Base-by-base conservation (phyloP, 2,329 filamentous ascomycete species). In the Aspergillus jensenii region DNA sequence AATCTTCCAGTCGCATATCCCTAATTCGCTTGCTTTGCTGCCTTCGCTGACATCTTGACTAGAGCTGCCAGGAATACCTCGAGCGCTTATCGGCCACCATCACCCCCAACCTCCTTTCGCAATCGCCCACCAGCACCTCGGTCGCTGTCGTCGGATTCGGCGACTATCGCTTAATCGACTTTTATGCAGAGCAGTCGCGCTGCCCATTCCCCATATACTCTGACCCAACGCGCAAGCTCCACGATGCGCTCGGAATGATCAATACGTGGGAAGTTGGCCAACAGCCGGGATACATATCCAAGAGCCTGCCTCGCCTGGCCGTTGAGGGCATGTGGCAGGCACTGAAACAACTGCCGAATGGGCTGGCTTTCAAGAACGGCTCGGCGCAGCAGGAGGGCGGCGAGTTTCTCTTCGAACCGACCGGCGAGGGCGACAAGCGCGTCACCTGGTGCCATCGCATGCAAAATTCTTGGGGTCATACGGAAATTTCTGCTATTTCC, bases 361-460 rank as follows among this genome's bases (percentile, higher is more conserved):
- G 86, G 0, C 75, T 88, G 49, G 84, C 82, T 5, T 76, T 84
- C 59, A 87, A 86, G 70, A 84, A 83, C 19, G 89, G 90, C 3
- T 83, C 90, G 68, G 79, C 83, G 68, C 79, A 82, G 52, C 88
- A 91, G 74, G 86, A 90, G 3, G 89, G 90, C 23, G 90, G 90
- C 11, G 90, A 93, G 75, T 90, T 92, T 61, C 71, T 93, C n/a
- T 91, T 91, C 62, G 87, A 90, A 68, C 33, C 49, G 1, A 61
- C 33, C 3, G 45, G 43, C n/a, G 58, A 54, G 4, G 61, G 65
- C 25, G 59, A 64, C 6, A 68, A 55, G 61, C 11, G 43, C 2
- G 82, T 90, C 27, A 87, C 84, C 1, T 96, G 91, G 90, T 92
- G 88, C 66, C 90, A 93, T 75, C 82, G 90, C 27, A 96, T 96